Base-by-base conservation (phyloP, 352 stramenopile genomes). In the Phytophthora citricola region DNA sequence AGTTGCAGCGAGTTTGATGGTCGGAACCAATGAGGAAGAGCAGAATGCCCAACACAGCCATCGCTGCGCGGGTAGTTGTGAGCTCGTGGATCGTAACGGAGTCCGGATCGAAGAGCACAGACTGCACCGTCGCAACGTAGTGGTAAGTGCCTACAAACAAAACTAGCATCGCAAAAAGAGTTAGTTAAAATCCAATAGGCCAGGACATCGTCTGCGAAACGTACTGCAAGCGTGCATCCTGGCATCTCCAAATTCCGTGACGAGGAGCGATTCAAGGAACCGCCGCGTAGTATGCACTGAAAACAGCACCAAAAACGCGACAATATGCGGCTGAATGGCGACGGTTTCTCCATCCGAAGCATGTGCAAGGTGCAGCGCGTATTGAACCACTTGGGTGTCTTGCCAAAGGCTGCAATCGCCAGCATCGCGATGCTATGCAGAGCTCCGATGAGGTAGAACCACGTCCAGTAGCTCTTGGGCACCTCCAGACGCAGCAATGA, bases 401-500 rank as follows among this genome's bases (percentile, higher is more conserved):
- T 78, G 63, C 27, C 63, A 80, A 11, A 40, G 5, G 69, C 14
- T 34, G 77, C 39, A 39, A 80, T 44, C 20, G 60, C n/a, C 43
- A 85, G 31, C 12, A 84, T 55, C 2, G 66, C 36, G n/a, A 49
- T 45, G 57, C 84, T 90, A 52, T 87, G 78, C 22, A 85, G 4
- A 1, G 79, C 71, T 46, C 83, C 85, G 6, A 79, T 56, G 12
- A 91, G 62, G 58, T 93, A 93, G 61, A 93, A 93, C 76, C 78
- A 87, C 60, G 79, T 91, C 81, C 80, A 93, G 29, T 68, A 76
- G 38, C 76, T 76, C 61, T 93, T 93, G 15, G 66, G 54, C 49
- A 83, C 65, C 41, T 87, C 78, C 43, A 87, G 31, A 17, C 50
- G 60, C 27, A 87, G 50, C 24, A 87, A 44, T 20, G 53, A 56